A percentile compares a stretch with the other conserved stretches of the same genome.
Evolutionary conservation across 257 asterid species (phyloP).

Genomic region (Fraxinus americana): DNA sequence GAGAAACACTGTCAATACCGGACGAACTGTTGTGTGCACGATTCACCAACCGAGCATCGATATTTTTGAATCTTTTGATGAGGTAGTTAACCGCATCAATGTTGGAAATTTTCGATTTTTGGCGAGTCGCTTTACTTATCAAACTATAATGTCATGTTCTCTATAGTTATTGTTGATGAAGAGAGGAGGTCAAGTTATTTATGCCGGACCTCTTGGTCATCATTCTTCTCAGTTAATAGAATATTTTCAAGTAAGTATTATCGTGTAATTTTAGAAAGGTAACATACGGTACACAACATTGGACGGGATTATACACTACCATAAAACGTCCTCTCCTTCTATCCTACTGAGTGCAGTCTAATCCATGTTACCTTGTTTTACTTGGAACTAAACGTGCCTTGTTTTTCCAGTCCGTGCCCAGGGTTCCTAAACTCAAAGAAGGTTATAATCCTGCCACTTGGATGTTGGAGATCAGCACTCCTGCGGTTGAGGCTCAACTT

Average conservation of each 20-base stretch:
- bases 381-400: neutral
- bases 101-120: neutral
- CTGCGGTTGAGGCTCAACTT: constrained; percentile 4
- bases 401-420: neutral
- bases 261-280: neutral
- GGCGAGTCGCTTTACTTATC: neutral
- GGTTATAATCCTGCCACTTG: constrained; percentile 3
- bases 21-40: constrained; percentile 96
- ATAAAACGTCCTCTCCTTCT: neutral
- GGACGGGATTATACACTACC: no score
- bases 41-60: constrained; percentile 97
- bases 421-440: neutral
- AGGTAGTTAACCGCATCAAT: constrained; percentile 44
- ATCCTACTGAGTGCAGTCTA: neutral
- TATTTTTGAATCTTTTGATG: constrained; percentile 94
- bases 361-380: neutral
- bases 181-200: constrained; percentile 90
- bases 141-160: neutral
- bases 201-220: constrained; percentile 91
- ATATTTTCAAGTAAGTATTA: constrained; percentile 71
- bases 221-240: constrained; percentile 68
- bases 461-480: constrained; percentile 1
- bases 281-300: neutral
- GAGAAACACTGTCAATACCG: constrained; percentile 92
- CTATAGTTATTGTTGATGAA: constrained; percentile 83